Base-by-base conservation (phyloP, 2,329 filamentous ascomycete genomes). In the Dothidotthia symphoricarpi region DNA sequence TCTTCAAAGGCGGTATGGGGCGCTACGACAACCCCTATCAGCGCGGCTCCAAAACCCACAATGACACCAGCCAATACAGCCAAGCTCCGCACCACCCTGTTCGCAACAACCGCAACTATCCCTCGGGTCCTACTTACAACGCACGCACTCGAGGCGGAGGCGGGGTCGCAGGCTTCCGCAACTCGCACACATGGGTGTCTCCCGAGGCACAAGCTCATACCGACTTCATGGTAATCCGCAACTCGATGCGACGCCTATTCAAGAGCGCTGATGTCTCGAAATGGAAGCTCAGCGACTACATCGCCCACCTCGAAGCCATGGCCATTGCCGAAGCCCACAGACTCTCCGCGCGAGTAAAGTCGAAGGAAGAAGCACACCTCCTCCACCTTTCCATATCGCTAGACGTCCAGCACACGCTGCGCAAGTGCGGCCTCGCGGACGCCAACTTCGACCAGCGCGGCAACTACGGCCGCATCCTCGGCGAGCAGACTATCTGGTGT, bases 401-500 rank as follows among this genome's bases (percentile, higher is more conserved):
- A 1, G 37, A 53, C 5, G 31, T 29, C 6, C 43, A 50, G 22
- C 34, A 47, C 4, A 45, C 35, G 3, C 41, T 59, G 26, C 31
- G 32, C 15, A 47, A 39, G 10, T 53, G 41, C 34, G 46, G 51
- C 4, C 38, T 61, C 1, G 5, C 19, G 9, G 17, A 41, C 12
- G 52, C 50, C n/a, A 59, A 59, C 34, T 46, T 51, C 13, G 39
- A 47, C n/a, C 47, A 56, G 31, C 5, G 43, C 1, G 52, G 55
- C 5, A 61, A 63, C 37, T 32, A 31, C 5, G 43, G 57, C 7
- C 53, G 58, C 1, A 68, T 70, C 4, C 61, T 73, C 4, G 57
- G 57, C 22, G 45, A 58, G 28, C 53, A 57, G 14, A 73, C 71
- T 0, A 63, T 72, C 39, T 74, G 65, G 65, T 68, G 65, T 39